phyloP scores from a whole-genome alignment of 805 yeast genomes.

The Pichia cabralensis region DNA sequence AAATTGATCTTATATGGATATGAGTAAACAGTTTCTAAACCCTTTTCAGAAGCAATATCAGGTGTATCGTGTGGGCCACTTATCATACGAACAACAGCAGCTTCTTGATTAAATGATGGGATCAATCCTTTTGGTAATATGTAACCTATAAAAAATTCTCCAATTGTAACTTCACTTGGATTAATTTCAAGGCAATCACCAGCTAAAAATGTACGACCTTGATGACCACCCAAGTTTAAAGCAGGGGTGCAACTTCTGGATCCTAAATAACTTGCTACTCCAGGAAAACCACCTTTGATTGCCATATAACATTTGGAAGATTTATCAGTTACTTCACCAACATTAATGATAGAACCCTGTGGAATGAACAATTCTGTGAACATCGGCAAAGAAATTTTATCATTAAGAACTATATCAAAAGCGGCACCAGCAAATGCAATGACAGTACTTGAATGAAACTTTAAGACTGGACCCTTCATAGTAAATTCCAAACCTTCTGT shows the following conservation, averaged over 20 bases:
- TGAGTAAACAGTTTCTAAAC: slow-evolving; percentile 16
- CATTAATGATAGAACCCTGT: slow-evolving; percentile 14
- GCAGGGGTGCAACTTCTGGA: slow-evolving; percentile 24
- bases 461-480: slow-evolving; percentile 19
- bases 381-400: slow-evolving; percentile 13
- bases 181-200: slow-evolving; percentile 22
- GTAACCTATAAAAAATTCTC: slow-evolving; percentile 10
- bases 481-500: slow-evolving; percentile 20
- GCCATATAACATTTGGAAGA: slow-evolving; percentile 20
- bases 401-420: slow-evolving; percentile 14
- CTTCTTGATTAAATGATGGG: slow-evolving; percentile 11
- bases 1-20: slow-evolving; percentile 17
- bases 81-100: slow-evolving; percentile 14
- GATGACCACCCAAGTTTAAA: slow-evolving; percentile 23
- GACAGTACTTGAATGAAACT: slow-evolving; percentile 18
- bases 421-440: slow-evolving; percentile 20
- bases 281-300: slow-evolving; percentile 23
- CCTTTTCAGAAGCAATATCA: slow-evolving; percentile 20
- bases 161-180: not conserved
- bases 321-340: slow-evolving; percentile 16
- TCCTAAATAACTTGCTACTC: slow-evolving; percentile 22
- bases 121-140: slow-evolving; percentile 12
- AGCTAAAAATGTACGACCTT: slow-evolving; percentile 21
- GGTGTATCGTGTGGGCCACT: slow-evolving; percentile 25
- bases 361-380: slow-evolving; percentile 17